Conservation (phyloP, 1,284 basidiomycete species). For the Sanghuangporus sanghuang region DNA sequence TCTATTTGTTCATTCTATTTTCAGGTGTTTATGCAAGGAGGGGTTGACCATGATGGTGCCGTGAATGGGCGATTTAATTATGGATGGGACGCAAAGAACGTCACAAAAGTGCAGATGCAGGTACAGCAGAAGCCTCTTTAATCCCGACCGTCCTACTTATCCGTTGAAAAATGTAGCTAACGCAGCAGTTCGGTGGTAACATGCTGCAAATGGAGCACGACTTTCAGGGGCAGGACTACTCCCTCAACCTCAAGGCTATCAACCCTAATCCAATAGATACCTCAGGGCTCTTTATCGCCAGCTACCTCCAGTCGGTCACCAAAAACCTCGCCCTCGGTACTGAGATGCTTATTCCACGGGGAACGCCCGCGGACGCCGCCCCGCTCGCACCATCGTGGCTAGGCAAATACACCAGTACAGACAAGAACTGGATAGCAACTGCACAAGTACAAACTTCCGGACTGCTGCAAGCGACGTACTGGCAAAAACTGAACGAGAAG, state of each 20-base stretch:
- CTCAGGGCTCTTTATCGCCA: slow-evolving; percentile 93
- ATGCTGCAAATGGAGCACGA: slow-evolving; percentile 96
- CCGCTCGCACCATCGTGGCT: slow-evolving; percentile 78
- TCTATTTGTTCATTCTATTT: slow-evolving; percentile 19
- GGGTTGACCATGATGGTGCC: slow-evolving; percentile 89
- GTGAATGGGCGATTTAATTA: slow-evolving; percentile 89
- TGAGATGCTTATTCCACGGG: slow-evolving; percentile 82
- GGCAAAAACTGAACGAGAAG: slow-evolving; percentile 93
- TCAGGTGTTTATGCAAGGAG: slow-evolving; percentile 90
- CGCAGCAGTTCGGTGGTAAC: slow-evolving; percentile 66
- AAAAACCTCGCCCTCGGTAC: slow-evolving; percentile 88
- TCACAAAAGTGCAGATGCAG: slow-evolving; percentile 89
- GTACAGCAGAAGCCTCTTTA: slow-evolving; percentile 36
- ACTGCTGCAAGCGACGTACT: slow-evolving; percentile 90
- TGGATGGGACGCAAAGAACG: slow-evolving; percentile 75
- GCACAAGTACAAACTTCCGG: slow-evolving; percentile 87
- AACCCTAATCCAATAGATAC: slow-evolving; percentile 89
- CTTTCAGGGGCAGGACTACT: slow-evolving; percentile 86
- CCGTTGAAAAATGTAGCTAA: slow-evolving; percentile 19
- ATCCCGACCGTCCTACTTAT: background rate
- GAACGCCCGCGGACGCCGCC: slow-evolving; percentile 1
- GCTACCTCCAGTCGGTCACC: slow-evolving; percentile 93
- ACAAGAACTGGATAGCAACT: slow-evolving; percentile 88
- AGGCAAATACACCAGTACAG: slow-evolving; percentile 74
- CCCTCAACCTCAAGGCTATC: slow-evolving; percentile 83